Evolutionary conservation across 345 rosid species (phyloP), one percentile per base, ranked within the genome.

Genomic region (Nasturtium officinale): DNA sequence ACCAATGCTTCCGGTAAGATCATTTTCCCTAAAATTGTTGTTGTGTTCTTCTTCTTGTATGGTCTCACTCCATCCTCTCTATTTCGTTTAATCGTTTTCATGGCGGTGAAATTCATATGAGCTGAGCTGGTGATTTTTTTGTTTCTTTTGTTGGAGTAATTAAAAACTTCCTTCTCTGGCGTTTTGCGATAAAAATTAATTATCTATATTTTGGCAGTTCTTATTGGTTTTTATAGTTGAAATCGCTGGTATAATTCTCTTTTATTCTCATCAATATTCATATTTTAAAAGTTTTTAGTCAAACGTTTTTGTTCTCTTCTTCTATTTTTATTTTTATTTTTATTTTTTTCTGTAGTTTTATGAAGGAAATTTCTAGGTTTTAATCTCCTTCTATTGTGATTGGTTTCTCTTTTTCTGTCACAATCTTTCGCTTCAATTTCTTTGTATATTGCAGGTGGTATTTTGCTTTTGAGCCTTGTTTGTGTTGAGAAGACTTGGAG

Each of bases 101-200:
- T 63, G 80, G 68, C 51, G 77, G 76, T 81, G 77, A 77, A 74
- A 13, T 58, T 28, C 67, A 66, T 30, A 61, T 52, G 57, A 68
- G 63, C 57, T 77, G 54, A 43, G 57, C 80, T 79, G 64, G 62
- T 82, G 46, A 26, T 6, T 10, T 42, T 21, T n/a, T 2, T 20
- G 42, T 2, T 20, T 30, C 6, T 28, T 23, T 23, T 23, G 25
- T 23, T 1, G 25, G 2, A 23, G 2, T 23, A 23, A 23, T 23
- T 23, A 23, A 23, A 23, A 23, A 23, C 25, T 23, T 23, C 25
- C 16, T 42, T 55, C 23, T 71, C 50, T 57, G 71, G 48, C 80
- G 0, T 61, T 65, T 65, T 71, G 67, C 18, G 65, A 61, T 32
- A 17, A 4, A 61, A 6, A 69, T 8, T 54, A 15, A 52, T 37